These are phyloP conservation scores for Ampelomyces quisqualis DNA, from an alignment of 2,329 filamentous ascomycete genomes.

Conservation along the genomic window DNA sequence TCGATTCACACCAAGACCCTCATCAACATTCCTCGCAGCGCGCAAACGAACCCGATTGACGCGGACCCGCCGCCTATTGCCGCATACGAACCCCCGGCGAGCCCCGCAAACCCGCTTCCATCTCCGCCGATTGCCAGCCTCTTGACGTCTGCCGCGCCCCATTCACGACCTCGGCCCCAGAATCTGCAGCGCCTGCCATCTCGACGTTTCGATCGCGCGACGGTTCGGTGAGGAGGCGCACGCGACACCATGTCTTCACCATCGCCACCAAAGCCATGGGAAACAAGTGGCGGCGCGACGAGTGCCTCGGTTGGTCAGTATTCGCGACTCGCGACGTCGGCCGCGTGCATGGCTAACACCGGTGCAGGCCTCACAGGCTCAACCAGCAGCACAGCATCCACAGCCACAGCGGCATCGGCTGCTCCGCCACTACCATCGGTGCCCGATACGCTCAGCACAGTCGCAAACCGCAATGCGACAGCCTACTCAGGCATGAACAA, in stretches of 20 bases:
- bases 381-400: constrained; percentile 46
- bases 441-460: constrained; percentile 72
- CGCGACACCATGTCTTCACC: constrained; percentile 55
- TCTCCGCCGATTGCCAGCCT: constrained; percentile 15
- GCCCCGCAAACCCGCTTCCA: constrained; percentile 27
- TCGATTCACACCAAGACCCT: constrained; percentile 2
- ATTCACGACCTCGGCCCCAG: constrained; percentile 9
- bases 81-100: constrained; percentile 18
- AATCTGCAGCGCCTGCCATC: constrained; percentile 7
- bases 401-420: constrained; percentile 44
- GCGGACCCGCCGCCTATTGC: constrained; percentile 15
- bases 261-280: constrained; percentile 98
- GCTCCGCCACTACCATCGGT: constrained; percentile 76
- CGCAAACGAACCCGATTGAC: constrained; percentile 3
- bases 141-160: constrained; percentile 15
- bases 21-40: neutral
- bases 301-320: constrained; percentile 44
- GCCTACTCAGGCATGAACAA: constrained; percentile 70
- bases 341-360: constrained; percentile 25
- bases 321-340: constrained; percentile 13
- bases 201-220: constrained; percentile 15
- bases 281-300: constrained; percentile 67
- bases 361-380: constrained; percentile 37
- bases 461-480: constrained; percentile 85
- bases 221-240: constrained; percentile 27